phyloP scores from a whole-genome alignment of 495 filamentous ascomycete genomes.

The Zalerion maritima region DNA sequence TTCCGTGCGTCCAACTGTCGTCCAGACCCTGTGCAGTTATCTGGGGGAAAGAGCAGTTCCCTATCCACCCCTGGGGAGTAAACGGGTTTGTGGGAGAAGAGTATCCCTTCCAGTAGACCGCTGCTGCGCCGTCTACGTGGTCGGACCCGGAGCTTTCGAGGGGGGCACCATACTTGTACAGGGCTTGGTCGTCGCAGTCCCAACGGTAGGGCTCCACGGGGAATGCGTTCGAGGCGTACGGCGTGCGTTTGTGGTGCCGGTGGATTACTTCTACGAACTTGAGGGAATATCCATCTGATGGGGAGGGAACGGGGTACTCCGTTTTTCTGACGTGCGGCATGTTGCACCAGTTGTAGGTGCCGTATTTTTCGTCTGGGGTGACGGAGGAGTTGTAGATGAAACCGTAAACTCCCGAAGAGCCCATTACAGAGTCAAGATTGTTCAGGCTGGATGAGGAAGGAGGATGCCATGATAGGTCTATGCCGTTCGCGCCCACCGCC shows the following conservation, averaged over 20 bases:
- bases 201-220: slow-evolving; percentile 49
- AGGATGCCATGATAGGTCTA: slow-evolving; percentile 42
- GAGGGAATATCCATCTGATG: slow-evolving; percentile 1
- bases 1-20: slow-evolving; percentile 52
- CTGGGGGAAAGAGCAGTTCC: slow-evolving; percentile 58
- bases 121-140: slow-evolving; percentile 21
- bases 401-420: slow-evolving; percentile 39
- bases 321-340: slow-evolving; percentile 53
- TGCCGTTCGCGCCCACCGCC: slow-evolving; percentile 4
- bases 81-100: slow-evolving; percentile 43
- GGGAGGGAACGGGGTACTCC: slow-evolving; percentile 28
- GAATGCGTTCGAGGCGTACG: slow-evolving; percentile 53
- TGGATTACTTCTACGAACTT: slow-evolving; percentile 41
- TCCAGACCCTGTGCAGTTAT: slow-evolving; percentile 48
- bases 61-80: slow-evolving; percentile 39
- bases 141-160: slow-evolving; percentile 20
- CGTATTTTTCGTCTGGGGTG: slow-evolving; percentile 31
- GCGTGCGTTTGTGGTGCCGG: slow-evolving; percentile 60
- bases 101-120: slow-evolving; percentile 43
- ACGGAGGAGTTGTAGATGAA: slow-evolving; percentile 49
- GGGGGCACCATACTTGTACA: slow-evolving; percentile 47
- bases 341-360: slow-evolving; percentile 59
- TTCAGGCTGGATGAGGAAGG: slow-evolving; percentile 43
- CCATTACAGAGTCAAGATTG: slow-evolving; percentile 35
- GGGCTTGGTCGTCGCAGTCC: slow-evolving; percentile 44